Evolutionary conservation across 345 rosid species (phyloP), one percentile per base, ranked within the genome.

Genomic region (Bretschneidera sinensis): DNA sequence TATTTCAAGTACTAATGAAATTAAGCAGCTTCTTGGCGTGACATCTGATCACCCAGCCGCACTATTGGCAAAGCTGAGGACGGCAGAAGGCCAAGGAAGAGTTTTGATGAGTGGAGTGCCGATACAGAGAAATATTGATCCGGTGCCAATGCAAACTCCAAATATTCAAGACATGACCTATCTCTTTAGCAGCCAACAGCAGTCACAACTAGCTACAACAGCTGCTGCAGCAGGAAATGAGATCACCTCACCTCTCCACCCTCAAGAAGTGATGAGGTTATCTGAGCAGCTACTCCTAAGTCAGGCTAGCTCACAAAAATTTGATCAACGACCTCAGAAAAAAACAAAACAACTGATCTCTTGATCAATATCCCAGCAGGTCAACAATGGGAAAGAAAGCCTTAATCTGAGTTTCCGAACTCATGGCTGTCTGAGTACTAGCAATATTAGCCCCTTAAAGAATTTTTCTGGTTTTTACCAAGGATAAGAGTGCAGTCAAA

Each of bases 181-280:
- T 61, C n/a, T 54, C 56, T 60, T 54, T 48, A 33, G 15, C 43
- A 54, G 64, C 57, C 70, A 54, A 54, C 70, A 24, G 47, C 21
- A 28, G 15, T 16, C n/a, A 2, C 67, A 33, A 16, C 48, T 45
- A 6, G 31, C n/a, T n/a, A n/a, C n/a, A n/a, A n/a, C n/a, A n/a
- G n/a, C n/a, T n/a, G 1, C 22, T 23, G 14, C 55, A 31, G 39
- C 63, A 24, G 15, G 58, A 21, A 57, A 51, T 51, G 53, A n/a
- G n/a, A n/a, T n/a, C n/a, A 43, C 25, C 25, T 33, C 45, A 1
- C 11, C 34, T 17, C 51, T 51, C 22, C 59, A 21, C 15, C 48
- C 65, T 21, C 24, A 10, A 34, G 39, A 59, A 57, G 13, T 31
- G 5, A 23, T 33, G 24, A 34, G n/a, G 57, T 16, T 54, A 16